A percentile compares a stretch with the other conserved stretches of the same genome.
phyloP scores from a whole-genome alignment of 2,329 filamentous ascomycete genomes.

The Xylaria sp. region DNA sequence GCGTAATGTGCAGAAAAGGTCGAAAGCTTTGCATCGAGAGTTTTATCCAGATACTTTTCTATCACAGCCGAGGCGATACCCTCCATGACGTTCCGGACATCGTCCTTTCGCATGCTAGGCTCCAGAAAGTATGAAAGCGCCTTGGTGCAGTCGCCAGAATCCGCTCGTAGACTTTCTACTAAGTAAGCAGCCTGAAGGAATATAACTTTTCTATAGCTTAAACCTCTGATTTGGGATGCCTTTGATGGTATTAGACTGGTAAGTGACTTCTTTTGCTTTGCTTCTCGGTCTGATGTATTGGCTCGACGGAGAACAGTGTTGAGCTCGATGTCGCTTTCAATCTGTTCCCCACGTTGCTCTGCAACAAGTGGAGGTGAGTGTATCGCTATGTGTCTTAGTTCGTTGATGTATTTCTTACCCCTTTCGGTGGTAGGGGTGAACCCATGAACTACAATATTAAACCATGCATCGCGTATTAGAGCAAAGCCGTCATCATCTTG shows the following conservation, averaged over 20 bases:
- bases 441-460: conserved; percentile 95
- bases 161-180: conserved; percentile 87
- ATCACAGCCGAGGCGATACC: conserved; percentile 75
- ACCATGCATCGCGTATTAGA: conserved; percentile 92
- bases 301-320: conserved; percentile 93
- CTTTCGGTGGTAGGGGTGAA: conserved; percentile 81
- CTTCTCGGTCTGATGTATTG: conserved; percentile 80
- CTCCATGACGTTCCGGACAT: conserved; percentile 73
- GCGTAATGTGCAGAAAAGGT: conserved; percentile 91
- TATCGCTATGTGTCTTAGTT: conserved; percentile 85
- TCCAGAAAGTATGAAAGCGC: conserved; percentile 95
- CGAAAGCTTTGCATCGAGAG: conserved; percentile 75
- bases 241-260: conserved; percentile 78
- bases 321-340: conserved; percentile 96
- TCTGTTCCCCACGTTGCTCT: conserved; percentile 86
- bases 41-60: conserved; percentile 81
- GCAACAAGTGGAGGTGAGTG: conserved; percentile 89
- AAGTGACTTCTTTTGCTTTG: conserved; percentile 83
- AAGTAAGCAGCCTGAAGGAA: conserved; percentile 92
- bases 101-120: conserved; percentile 77
- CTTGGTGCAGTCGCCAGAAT: conserved; percentile 89
- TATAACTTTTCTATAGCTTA: conserved; percentile 91
- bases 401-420: conserved; percentile 77
- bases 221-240: conserved; percentile 79
- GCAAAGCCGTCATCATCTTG: conserved; percentile 76